Conservation (phyloP, 768 basidiomycete species). For the Mycena epipterygia region DNA sequence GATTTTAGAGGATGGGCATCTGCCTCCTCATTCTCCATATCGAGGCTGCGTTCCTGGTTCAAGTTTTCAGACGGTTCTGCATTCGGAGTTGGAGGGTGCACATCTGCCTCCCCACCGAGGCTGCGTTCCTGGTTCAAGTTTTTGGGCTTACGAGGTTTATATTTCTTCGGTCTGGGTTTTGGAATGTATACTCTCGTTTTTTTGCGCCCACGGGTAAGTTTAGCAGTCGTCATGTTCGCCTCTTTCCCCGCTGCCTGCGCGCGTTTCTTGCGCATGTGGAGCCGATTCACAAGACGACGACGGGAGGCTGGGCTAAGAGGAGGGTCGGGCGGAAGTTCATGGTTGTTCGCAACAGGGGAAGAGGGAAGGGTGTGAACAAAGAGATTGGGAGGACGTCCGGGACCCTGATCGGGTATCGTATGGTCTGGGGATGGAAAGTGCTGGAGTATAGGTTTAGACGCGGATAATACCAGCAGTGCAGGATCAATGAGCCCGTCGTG, state of each 20-base stretch:
- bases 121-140: slow-evolving; percentile 16
- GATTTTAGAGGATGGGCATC: not conserved
- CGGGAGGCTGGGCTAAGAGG: slow-evolving; percentile 61
- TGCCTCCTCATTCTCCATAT: not conserved
- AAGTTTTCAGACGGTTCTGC: too few relatives aligned
- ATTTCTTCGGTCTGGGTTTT: slow-evolving; percentile 14
- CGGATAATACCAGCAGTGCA: slow-evolving; percentile 2
- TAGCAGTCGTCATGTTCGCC: slow-evolving; percentile 45
- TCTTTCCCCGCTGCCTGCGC: slow-evolving; percentile 60
- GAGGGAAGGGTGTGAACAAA: slow-evolving; percentile 13
- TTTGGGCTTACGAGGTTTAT: slow-evolving; percentile 22
- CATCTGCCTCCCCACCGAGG: too few relatives aligned
- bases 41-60: too few relatives aligned
- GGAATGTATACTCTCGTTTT: slow-evolving; percentile 10
- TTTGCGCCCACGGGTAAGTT: slow-evolving; percentile 55
- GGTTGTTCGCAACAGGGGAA: slow-evolving; percentile 20
- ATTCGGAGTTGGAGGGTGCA: too few relatives aligned
- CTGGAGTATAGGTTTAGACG: not conserved
- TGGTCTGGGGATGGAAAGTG: not conserved
- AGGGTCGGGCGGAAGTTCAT: slow-evolving; percentile 11
- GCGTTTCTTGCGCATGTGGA: slow-evolving; percentile 81
- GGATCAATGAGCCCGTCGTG: slow-evolving; percentile 16
- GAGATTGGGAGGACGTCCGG: slow-evolving; percentile 16
- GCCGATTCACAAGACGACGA: slow-evolving; percentile 69
- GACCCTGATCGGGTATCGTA: not conserved